Evolutionary conservation across 2,329 filamentous ascomycete species (phyloP).

Genomic region (Emmonsiellopsis sp.): DNA sequence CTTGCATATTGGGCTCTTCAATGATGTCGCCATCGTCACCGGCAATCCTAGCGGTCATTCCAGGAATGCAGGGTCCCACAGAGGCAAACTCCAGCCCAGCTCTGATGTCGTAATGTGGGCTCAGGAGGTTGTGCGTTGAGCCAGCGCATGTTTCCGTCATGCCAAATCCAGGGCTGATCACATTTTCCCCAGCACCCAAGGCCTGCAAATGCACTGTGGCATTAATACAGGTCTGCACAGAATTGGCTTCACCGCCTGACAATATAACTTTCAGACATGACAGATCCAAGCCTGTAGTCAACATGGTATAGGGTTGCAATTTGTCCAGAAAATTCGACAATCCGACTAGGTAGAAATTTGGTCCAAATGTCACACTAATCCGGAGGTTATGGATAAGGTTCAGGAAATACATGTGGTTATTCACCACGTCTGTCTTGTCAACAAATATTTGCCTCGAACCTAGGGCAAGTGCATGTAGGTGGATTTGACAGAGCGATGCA

Average conservation of each 20-base stretch:
- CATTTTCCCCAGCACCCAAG: constrained; percentile 24
- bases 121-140: constrained; percentile 34
- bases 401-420: constrained; percentile 32
- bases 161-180: constrained; percentile 37
- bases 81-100: constrained; percentile 24
- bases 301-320: neutral
- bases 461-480: constrained; percentile 40
- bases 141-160: constrained; percentile 49
- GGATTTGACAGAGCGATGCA: constrained; percentile 43
- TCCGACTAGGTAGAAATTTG: constrained; percentile 22
- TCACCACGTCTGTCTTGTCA: constrained; percentile 31
- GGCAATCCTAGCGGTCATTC: constrained; percentile 29
- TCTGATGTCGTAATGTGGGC: constrained; percentile 32
- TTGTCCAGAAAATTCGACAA: constrained; percentile 2
- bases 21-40: constrained; percentile 13
- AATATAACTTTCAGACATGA: constrained; percentile 18
- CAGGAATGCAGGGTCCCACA: constrained; percentile 23
- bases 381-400: constrained; percentile 26
- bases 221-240: constrained; percentile 27
- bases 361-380: constrained; percentile 27
- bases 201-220: constrained; percentile 20
- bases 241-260: constrained; percentile 42
- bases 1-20: constrained; percentile 16
- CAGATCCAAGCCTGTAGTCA: constrained; percentile 13
- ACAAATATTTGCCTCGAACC: constrained; percentile 40